Evolutionary conservation across 23 red algal species (phyloP), one percentile per base, ranked within the genome.

Genomic region (Agarophyton chilense): DNA sequence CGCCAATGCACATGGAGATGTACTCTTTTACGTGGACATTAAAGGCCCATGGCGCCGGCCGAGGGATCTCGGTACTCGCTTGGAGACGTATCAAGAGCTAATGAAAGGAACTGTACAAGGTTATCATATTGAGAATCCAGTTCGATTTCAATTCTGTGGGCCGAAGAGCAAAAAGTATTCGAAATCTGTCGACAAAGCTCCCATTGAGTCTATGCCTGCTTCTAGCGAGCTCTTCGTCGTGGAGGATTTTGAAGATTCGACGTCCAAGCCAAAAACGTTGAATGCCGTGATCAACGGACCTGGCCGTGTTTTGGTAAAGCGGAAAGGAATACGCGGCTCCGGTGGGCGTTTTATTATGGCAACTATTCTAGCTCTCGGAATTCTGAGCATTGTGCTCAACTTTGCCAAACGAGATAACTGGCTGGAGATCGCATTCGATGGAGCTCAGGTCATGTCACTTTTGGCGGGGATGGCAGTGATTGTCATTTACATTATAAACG

Each of bases 381-480:
- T 58, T 28, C 25, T 70, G 40, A 70, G 38, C 40, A 18, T 36
- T 7, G 64, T 42, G 38, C 38, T 36, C 38, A 70, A 70, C 38
- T 21, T 70, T 70, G 64, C 64, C 1, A 22, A 22, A 41, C 13
- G 38, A 70, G 64, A 40, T 26, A 70, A 70, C 64, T 70, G 64
- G 64, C 38, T 70, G 18, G 64, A 70, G 64, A 26, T 70, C 2
- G 64, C 64, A 6, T 70, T 70, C 28, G 64, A 70, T 70, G 64
- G 64, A 4, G 64, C 64, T 42, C 64, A 70, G 34, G 32, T 42
- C 19, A 70, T 70, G 38, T 70, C 64, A 14, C 55, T 58, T 58
- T 21, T 58, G 29, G 55, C 55, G 22, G 55, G 55, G 14, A 10
- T 58, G 55, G 29, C 29, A 28, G 22, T 58, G 55, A 25, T 33